A percentile compares a stretch with the other conserved stretches of the same genome.
Evolutionary conservation across 352 stramenopile species (phyloP).

Genomic region (Lagenidium sp.): DNA sequence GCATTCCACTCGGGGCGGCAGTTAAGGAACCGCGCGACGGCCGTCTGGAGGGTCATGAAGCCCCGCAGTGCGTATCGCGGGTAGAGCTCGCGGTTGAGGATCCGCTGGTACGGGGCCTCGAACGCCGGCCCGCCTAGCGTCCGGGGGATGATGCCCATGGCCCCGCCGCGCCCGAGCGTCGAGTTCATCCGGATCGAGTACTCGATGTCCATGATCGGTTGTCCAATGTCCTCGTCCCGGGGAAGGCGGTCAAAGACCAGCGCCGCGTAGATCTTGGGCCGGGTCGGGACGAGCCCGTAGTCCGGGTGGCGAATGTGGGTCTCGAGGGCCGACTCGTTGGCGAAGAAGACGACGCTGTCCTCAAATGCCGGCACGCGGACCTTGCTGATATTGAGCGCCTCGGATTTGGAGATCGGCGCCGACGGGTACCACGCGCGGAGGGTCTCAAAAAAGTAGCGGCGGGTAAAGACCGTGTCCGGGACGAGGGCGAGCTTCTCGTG

Average conservation of each 20-base stretch:
- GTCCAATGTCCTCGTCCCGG: constrained; percentile 25
- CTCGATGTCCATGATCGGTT: constrained; percentile 33
- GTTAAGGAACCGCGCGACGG: constrained; percentile 44
- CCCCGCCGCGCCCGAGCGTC: constrained; percentile 16
- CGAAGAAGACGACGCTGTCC: constrained; percentile 59
- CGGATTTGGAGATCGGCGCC: constrained; percentile 14
- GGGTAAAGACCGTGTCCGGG: constrained; percentile 46
- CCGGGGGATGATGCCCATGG: constrained; percentile 20
- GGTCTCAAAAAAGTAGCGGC: constrained; percentile 50
- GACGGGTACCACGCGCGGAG: constrained; percentile 46
- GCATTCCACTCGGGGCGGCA: constrained; percentile 43
- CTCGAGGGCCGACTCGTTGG: constrained; percentile 28
- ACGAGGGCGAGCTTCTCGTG: constrained; percentile 38
- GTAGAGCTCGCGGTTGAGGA: constrained; percentile 28
- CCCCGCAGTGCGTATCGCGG: constrained; percentile 25
- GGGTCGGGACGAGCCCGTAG: constrained; percentile 36
- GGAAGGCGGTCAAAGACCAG: constrained; percentile 53
- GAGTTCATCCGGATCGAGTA: constrained; percentile 63
- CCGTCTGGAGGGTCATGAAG: constrained; percentile 66
- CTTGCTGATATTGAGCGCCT: constrained; percentile 4
- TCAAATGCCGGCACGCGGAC: constrained; percentile 37
- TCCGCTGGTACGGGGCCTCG: constrained; percentile 34
- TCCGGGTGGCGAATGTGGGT: constrained; percentile 22
- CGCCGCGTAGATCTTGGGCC: constrained; percentile 44
- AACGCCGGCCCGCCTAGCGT: constrained; percentile 38